Evolutionary conservation across 495 filamentous ascomycete species (phyloP), one percentile per base, ranked within the genome.

Genomic region (Aspergillus asperescens): DNA sequence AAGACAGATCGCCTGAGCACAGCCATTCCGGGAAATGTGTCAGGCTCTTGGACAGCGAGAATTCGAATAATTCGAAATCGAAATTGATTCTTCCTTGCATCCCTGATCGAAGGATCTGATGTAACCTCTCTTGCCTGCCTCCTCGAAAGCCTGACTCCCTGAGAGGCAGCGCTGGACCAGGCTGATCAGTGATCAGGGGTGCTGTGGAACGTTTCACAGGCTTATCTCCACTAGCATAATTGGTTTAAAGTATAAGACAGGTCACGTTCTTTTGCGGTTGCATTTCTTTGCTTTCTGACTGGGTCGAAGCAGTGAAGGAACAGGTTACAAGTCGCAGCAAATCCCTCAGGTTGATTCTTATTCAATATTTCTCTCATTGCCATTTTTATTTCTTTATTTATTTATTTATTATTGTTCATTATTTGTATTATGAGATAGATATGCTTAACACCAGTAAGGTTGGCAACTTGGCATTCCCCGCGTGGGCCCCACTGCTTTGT

Each of bases 361-460:
- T n/a, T n/a, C n/a, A n/a, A n/a, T n/a, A n/a, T n/a, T n/a, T n/a
- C n/a, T n/a, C n/a, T n/a, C n/a, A n/a, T n/a, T n/a, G n/a, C n/a
- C n/a, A n/a, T n/a, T n/a, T n/a, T n/a, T n/a, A n/a, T n/a, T n/a
- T n/a, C n/a, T n/a, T n/a, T n/a, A n/a, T n/a, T n/a, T n/a, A n/a
- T n/a, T n/a, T n/a, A n/a, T n/a, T n/a, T n/a, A n/a, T n/a, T n/a
- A n/a, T n/a, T n/a, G n/a, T n/a, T n/a, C n/a, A n/a, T n/a, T n/a
- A n/a, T n/a, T n/a, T n/a, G n/a, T n/a, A n/a, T n/a, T n/a, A n/a
- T n/a, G n/a, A n/a, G n/a, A n/a, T 7, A 47, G 31, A 69, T 73
- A 73, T 71, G 70, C 70, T 73, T 73, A 73, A 73, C 68, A 63
- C 66, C 59, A 69, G 64, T 71, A 73, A 73, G 70, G 70, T 73